A percentile compares a stretch with the other conserved stretches of the same genome.
phyloP scores from a whole-genome alignment of 192 early-diverging fungal genomes.

The Backusella psychrophila region DNA sequence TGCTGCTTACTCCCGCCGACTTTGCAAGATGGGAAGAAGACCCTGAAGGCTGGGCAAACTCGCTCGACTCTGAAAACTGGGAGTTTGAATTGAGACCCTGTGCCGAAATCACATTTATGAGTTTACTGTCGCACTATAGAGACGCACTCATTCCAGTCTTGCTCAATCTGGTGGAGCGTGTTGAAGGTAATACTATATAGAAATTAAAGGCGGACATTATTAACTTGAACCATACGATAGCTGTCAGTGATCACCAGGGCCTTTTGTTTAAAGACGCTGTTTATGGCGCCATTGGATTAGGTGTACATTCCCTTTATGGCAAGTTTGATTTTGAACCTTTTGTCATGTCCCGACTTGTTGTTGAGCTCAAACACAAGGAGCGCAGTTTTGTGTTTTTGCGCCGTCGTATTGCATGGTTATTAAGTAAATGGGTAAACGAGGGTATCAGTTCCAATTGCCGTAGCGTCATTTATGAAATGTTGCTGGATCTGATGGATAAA shows the following conservation, averaged over 20 bases:
- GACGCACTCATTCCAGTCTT: constrained; percentile 60
- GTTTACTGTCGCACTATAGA: constrained; percentile 68
- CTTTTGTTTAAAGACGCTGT: constrained; percentile 74
- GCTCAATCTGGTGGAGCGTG: constrained; percentile 56
- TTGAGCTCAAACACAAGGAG: constrained; percentile 53
- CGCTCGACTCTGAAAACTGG: constrained; percentile 85
- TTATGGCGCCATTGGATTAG: constrained; percentile 77
- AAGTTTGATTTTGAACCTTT: constrained; percentile 79
- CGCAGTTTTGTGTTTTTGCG: constrained; percentile 51
- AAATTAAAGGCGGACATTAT: background rate
- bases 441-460: constrained; percentile 64
- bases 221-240: background rate
- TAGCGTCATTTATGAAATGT: constrained; percentile 64
- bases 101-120: constrained; percentile 81
- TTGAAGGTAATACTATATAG: constrained; percentile 41
- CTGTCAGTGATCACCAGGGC: constrained; percentile 40
- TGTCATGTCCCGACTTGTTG: constrained; percentile 58
- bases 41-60: constrained; percentile 80
- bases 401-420: constrained; percentile 76
- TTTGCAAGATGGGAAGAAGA: constrained; percentile 78
- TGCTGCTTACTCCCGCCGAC: constrained; percentile 69
- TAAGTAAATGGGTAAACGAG: constrained; percentile 84
- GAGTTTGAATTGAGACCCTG: constrained; percentile 76
- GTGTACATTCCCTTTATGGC: constrained; percentile 80
- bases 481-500: constrained; percentile 64